A percentile compares a stretch with the other conserved stretches of the same genome.
Conservation (phyloP, 257 asterid species). For the Henckelia pumila region DNA sequence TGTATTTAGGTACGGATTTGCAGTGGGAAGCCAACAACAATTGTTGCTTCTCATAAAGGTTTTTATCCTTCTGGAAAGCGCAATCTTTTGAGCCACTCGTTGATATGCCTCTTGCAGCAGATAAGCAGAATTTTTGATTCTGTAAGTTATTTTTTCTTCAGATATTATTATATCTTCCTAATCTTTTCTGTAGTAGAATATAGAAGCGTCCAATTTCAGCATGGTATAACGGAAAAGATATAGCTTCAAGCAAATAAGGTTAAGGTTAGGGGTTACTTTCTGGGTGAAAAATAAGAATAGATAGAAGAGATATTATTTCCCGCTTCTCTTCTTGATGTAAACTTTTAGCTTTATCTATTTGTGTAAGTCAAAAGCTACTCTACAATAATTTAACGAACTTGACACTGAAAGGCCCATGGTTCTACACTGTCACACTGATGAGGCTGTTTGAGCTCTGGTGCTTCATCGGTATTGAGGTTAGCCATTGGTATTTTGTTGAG, state of each 20-base stretch:
- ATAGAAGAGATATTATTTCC: no score
- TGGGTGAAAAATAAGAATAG: background rate
- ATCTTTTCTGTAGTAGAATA: background rate
- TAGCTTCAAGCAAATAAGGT: background rate
- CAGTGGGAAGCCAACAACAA: constrained; percentile 75
- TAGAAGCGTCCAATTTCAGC: background rate
- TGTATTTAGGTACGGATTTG: constrained; percentile 62
- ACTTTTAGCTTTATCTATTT: background rate
- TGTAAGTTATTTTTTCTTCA: constrained; percentile 40
- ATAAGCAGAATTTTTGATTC: constrained; percentile 65
- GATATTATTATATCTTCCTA: background rate
- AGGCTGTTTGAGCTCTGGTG: no score
- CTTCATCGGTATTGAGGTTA: no score
- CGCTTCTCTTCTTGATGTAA: background rate
- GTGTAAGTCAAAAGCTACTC: no score
- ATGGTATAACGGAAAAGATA: background rate
- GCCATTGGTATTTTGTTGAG: background rate
- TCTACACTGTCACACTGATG: no score
- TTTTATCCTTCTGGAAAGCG: constrained; percentile 79
- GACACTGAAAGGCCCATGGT: no score
- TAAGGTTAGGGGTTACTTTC: background rate
- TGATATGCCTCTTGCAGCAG: constrained; percentile 75
- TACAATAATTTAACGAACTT: no score
- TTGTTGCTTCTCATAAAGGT: constrained; percentile 71
- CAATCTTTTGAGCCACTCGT: constrained; percentile 51